Evolutionary conservation across 2,329 filamentous ascomycete genomes (phyloP).

Genomic region (Exophiala calicioides): DNA sequence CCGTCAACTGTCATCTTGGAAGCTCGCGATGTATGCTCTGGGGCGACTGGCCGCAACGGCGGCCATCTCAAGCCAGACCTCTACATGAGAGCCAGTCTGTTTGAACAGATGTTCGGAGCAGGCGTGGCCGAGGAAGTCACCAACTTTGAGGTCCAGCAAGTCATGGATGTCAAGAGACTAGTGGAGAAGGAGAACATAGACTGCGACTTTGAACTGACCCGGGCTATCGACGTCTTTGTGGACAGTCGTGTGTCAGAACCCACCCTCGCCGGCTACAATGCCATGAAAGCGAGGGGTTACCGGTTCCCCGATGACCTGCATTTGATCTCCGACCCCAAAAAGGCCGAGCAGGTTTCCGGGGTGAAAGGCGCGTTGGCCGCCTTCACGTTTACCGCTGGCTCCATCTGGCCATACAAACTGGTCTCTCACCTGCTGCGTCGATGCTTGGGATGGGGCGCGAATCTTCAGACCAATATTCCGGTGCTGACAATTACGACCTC

Average conservation of each 20-base stretch:
- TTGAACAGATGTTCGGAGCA: conserved; percentile 37
- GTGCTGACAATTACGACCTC: conserved; percentile 38
- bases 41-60: conserved; percentile 49
- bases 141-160: conserved; percentile 43
- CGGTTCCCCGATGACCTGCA: conserved; percentile 34
- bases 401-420: conserved; percentile 71
- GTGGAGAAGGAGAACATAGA: conserved; percentile 45
- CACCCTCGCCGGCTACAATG: conserved; percentile 35
- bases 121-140: conserved; percentile 42
- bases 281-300: conserved; percentile 33
- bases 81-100: conserved; percentile 40
- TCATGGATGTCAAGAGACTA: conserved; percentile 42
- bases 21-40: conserved; percentile 44
- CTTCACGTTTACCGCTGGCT: conserved; percentile 37
- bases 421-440: conserved; percentile 69
- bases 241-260: conserved; percentile 35
- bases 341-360: conserved; percentile 33
- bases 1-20: conserved; percentile 44
- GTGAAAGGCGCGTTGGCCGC: conserved; percentile 41
- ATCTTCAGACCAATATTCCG: conserved; percentile 57
- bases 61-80: conserved; percentile 48
- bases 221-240: conserved; percentile 43
- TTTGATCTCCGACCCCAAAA: conserved; percentile 25
- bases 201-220: conserved; percentile 45
- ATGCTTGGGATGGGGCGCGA: conserved; percentile 53